Conservation (phyloP, 805 yeast species). For the Cephaloascus albidus region DNA sequence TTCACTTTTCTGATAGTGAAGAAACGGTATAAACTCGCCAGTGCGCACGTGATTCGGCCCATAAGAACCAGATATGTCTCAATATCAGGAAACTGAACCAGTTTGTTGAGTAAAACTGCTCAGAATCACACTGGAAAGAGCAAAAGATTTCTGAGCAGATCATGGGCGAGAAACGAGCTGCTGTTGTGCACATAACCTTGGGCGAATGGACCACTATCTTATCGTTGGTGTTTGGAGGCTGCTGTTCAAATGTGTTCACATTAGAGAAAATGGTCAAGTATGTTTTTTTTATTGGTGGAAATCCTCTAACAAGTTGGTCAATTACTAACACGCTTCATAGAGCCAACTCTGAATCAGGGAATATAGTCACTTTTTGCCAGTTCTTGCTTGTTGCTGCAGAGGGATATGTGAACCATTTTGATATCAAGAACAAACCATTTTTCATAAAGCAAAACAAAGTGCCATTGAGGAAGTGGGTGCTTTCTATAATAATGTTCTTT, state of each 20-base stretch:
- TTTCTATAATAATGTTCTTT: slow-evolving; percentile 42
- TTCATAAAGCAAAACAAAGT: slow-evolving; percentile 22
- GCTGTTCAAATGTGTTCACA: slow-evolving; percentile 62
- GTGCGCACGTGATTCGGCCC: too few species aligned
- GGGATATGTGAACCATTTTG: slow-evolving; percentile 27
- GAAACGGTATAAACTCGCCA: too few species aligned
- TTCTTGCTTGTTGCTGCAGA: slow-evolving; percentile 42
- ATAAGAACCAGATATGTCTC: too few species aligned
- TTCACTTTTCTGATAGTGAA: too few species aligned
- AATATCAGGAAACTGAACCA: too few species aligned
- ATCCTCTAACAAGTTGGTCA: background rate
- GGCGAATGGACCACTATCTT: slow-evolving; percentile 3
- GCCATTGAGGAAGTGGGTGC: slow-evolving; percentile 32
- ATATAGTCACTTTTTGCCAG: slow-evolving; percentile 48
- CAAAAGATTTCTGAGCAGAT: too few species aligned
- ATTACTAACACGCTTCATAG: slow-evolving; percentile 4
- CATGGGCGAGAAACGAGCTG: too few species aligned
- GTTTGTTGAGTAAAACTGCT: too few species aligned
- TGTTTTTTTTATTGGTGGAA: too few species aligned
- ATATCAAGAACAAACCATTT: slow-evolving; percentile 11
- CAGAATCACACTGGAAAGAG: too few species aligned
- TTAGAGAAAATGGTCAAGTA: slow-evolving; percentile 40
- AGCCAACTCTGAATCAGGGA: slow-evolving; percentile 28
- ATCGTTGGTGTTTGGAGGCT: slow-evolving; percentile 54
- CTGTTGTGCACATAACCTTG: slow-evolving; percentile 1